phyloP scores from a whole-genome alignment of 192 early-diverging fungal genomes.

The Chytriomyces sp. region DNA sequence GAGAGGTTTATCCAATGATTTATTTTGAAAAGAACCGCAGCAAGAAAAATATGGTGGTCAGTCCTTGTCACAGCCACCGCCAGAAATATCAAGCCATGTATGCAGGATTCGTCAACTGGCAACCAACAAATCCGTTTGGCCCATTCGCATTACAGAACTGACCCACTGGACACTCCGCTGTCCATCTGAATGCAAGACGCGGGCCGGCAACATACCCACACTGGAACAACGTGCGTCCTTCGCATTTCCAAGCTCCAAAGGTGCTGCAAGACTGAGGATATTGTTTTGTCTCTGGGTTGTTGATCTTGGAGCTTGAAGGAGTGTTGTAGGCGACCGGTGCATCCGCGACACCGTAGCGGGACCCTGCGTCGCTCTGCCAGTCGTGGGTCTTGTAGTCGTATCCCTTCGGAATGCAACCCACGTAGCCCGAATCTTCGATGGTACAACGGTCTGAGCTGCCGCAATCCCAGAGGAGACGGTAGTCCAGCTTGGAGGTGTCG shows the following conservation, averaged over 20 bases:
- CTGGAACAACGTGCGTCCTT: not conserved
- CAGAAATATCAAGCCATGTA: no score
- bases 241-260: constrained; percentile 1
- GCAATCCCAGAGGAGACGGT: not conserved
- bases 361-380: not conserved
- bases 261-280: not conserved
- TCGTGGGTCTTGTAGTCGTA: not conserved
- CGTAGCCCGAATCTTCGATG: not conserved
- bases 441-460: not conserved
- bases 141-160: constrained; percentile 5
- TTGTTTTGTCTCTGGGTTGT: not conserved
- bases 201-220: not conserved
- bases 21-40: no score
- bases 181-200: not conserved
- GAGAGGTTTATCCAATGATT: no score
- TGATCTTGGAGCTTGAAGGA: not conserved
- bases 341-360: not conserved
- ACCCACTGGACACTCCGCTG: not conserved
- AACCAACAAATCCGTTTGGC: not conserved
- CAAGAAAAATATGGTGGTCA: no score
- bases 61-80: no score
- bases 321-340: no score
- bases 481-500: not conserved
- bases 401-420: not conserved
- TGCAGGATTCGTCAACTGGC: no score